Evolutionary conservation across 2,329 filamentous ascomycete genomes (phyloP).

Genomic region (Aspergillus sp.): DNA sequence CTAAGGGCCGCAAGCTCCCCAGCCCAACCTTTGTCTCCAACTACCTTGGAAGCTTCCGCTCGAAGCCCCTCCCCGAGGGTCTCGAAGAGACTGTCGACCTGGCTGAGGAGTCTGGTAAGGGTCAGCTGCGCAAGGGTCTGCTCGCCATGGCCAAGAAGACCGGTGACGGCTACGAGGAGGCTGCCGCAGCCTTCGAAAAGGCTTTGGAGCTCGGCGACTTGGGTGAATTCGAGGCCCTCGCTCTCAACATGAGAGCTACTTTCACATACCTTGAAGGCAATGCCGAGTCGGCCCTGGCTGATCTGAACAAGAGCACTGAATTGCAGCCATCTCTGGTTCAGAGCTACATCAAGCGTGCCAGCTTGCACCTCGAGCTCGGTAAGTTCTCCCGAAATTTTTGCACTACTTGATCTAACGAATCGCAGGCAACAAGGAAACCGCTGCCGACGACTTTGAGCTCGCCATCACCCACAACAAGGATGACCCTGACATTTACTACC

Average conservation of each 20-base stretch:
- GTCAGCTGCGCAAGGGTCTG: conserved; percentile 79
- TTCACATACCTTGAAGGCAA: conserved; percentile 91
- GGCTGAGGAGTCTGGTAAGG: conserved; percentile 72
- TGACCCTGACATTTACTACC: conserved; percentile 98
- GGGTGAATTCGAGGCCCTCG: conserved; percentile 78
- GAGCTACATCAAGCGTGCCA: conserved; percentile 97
- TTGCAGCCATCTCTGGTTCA: conserved; percentile 84
- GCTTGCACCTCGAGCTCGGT: conserved; percentile 94
- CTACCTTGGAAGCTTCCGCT: conserved; percentile 97
- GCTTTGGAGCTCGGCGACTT: conserved; percentile 78
- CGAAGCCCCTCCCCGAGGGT: conserved; percentile 71
- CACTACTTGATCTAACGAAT: conserved; percentile 23
- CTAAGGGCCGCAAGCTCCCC: conserved; percentile 79
- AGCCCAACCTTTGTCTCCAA: conserved; percentile 97
- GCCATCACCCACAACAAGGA: conserved; percentile 79
- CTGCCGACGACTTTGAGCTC: conserved; percentile 79
- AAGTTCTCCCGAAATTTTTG: conserved; percentile 25
- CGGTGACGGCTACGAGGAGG: conserved; percentile 85
- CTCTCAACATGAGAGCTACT: conserved; percentile 94
- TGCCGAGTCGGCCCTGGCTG: conserved; percentile 72
- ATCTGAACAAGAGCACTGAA: conserved; percentile 90
- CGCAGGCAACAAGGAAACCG: conserved; percentile 74
- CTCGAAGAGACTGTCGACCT: conserved; percentile 79
- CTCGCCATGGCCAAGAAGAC: conserved; percentile 80
- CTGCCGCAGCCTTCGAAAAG: conserved; percentile 78